Evolutionary conservation across 1,139 yeast species (phyloP), one percentile per base, ranked within the genome.

Genomic region (Kurtzmaniella natalensis): DNA sequence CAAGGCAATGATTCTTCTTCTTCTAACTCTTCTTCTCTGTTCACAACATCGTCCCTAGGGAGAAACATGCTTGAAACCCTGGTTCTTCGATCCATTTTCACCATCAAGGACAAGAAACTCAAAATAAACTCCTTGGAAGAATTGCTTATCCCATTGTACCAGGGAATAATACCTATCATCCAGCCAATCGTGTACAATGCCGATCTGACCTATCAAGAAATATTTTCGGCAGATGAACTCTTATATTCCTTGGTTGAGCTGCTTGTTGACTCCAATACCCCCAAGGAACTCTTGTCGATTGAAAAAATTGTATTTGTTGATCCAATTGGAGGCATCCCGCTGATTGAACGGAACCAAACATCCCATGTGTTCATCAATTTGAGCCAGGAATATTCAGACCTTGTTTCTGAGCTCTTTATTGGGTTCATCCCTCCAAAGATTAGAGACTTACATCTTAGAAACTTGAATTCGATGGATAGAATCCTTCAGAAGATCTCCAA

Each of bases 311-410:
- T 92, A 7, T 76, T 82, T 44, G 64, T 92, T 20, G 96, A 88
- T 46, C 77, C 80, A 1, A 55, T 73, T 10, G 98, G 98, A 1
- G 98, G 98, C 0, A 81, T 87, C 8, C 97, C 97, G 0, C 82
- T 94, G 0, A 66, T 79, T 22, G 96, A 88, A 51, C 66, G 97
- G 41, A 73, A 76, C 37, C 79, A 81, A 35, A 78, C 92, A 3
- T 77, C 96, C 17, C 98, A 92, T 58, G 95, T 92, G 1, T 83
- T 82, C 41, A 80, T 92, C 41, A 92, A 92, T 50, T 59, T 92
- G 31, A 73, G 80, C 6, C 97, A 92, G 55, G 98, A 92, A 50
- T 81, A 73, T 46, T 68, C 77, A 1, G 81, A 73, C 35, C 76
- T 89, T 20, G 58, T 67, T 4, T 66, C 81, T 1, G 95, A 86